These are phyloP conservation scores for Ophiostoma triangulosporum DNA, from an alignment of 2,329 filamentous ascomycete genomes.

Conservation along the genomic window DNA sequence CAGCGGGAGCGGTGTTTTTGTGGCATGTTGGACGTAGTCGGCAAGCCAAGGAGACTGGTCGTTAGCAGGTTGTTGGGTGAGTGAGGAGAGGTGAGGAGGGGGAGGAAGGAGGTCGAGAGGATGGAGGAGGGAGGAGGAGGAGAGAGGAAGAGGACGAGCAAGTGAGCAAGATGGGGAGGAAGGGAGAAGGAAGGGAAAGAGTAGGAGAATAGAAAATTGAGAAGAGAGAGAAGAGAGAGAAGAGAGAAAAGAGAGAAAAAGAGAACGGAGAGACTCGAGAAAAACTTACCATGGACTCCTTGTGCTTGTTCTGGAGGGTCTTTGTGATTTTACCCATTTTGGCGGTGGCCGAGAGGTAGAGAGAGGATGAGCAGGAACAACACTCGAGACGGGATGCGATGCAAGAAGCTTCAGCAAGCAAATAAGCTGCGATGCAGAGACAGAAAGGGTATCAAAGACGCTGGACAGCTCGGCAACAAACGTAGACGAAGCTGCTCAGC, in stretches of 20 bases:
- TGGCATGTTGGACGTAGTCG: conserved; percentile 62
- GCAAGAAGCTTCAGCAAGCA: not conserved
- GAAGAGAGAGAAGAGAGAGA: too few species aligned
- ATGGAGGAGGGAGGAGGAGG: too few species aligned
- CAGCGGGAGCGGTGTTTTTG: conserved; percentile 56
- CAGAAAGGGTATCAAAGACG: not conserved
- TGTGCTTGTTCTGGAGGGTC: conserved; percentile 52
- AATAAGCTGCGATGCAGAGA: not conserved
- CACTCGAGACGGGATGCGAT: too few species aligned
- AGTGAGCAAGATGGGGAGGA: not conserved
- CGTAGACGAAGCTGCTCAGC: not conserved
- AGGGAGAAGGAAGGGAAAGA: not conserved
- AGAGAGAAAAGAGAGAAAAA: not conserved
- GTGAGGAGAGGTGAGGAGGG: not conserved
- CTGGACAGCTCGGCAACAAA: not conserved
- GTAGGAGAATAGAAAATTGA: too few species aligned
- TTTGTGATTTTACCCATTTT: conserved; percentile 58
- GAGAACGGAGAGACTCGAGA: not conserved
- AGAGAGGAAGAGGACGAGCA: not conserved
- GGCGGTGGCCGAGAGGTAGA: conserved; percentile 16
- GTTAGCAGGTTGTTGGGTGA: not conserved
- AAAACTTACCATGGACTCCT: conserved; percentile 48
- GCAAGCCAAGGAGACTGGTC: conserved; percentile 72
- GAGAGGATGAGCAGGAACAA: not conserved
- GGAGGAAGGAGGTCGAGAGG: too few species aligned